phyloP scores from a whole-genome alignment of 495 filamentous ascomycete genomes.

The Tuber brumale region DNA sequence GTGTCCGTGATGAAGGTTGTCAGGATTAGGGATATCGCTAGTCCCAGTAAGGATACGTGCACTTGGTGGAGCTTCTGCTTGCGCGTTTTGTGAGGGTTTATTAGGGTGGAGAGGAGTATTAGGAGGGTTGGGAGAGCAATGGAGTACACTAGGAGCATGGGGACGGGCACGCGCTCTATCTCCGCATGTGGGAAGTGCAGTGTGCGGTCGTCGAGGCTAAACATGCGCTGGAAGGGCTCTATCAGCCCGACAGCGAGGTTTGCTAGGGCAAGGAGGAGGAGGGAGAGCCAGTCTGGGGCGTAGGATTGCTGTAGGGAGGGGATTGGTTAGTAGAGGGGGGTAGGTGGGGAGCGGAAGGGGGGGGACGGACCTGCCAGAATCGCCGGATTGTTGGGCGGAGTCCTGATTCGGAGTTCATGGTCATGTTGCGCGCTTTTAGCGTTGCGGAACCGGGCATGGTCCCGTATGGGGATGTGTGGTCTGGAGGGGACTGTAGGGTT shows the following conservation, averaged over 20 bases:
- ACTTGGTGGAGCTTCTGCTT: conserved; percentile 57
- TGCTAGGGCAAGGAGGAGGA: conserved; percentile 52
- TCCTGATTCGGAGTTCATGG: conserved; percentile 1
- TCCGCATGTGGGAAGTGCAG: conserved; percentile 83
- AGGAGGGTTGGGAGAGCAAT: conserved; percentile 61
- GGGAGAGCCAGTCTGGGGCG: conserved; percentile 76
- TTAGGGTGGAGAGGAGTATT: conserved; percentile 55
- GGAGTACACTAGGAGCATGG: conserved; percentile 69
- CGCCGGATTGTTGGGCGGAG: conserved; percentile 14
- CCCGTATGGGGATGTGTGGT: not conserved
- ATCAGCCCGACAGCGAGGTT: conserved; percentile 49
- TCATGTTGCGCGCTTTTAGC: conserved; percentile 19
- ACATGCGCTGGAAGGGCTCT: conserved; percentile 83
- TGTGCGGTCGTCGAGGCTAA: conserved; percentile 67
- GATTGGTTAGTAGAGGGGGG: not conserved
- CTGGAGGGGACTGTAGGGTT: not conserved
- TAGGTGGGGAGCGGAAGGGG: not conserved
- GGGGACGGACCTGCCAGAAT: conserved; percentile 27
- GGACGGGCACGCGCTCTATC: conserved; percentile 73
- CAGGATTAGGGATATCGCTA: conserved; percentile 68
- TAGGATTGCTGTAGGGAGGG: conserved; percentile 58
- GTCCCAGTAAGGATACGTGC: conserved; percentile 76
- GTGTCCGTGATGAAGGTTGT: conserved; percentile 80
- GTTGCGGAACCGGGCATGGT: conserved; percentile 29
- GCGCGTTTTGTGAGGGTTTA: conserved; percentile 46